phyloP scores from a whole-genome alignment of 106 monocot species.

The Dendrobium huoshanense region DNA sequence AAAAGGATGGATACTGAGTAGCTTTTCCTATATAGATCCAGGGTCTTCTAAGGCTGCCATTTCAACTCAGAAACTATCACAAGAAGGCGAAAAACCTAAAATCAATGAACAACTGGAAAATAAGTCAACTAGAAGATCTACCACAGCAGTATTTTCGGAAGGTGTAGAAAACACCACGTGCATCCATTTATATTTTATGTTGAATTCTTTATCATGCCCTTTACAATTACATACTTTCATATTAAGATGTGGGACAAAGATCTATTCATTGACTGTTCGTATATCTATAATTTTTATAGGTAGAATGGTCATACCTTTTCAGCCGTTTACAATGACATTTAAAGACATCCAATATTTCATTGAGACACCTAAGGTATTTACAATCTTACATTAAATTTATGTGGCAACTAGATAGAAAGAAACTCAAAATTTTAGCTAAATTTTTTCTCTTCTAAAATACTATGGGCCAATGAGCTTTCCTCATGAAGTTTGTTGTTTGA shows the following conservation, averaged over 20 bases:
- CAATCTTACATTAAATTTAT: neutral
- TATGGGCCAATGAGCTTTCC: too few relatives aligned
- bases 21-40: constrained; percentile 12
- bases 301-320: constrained; percentile 12
- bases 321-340: constrained; percentile 18
- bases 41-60: constrained; percentile 26
- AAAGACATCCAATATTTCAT: constrained; percentile 22
- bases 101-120: neutral
- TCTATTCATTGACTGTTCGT: too few relatives aligned
- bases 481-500: too few relatives aligned
- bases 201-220: neutral
- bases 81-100: neutral
- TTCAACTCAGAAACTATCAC: neutral
- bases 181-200: neutral
- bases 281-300: neutral
- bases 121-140: neutral
- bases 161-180: neutral
- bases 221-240: neutral
- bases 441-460: too few relatives aligned
- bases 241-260: neutral
- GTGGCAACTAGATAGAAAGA: too few relatives aligned
- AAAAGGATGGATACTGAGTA: neutral
- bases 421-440: neutral
- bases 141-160: neutral
- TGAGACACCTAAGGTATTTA: constrained; percentile 15